Conservation (phyloP, 129 eudicot species). For the Erigeron canadensis region DNA sequence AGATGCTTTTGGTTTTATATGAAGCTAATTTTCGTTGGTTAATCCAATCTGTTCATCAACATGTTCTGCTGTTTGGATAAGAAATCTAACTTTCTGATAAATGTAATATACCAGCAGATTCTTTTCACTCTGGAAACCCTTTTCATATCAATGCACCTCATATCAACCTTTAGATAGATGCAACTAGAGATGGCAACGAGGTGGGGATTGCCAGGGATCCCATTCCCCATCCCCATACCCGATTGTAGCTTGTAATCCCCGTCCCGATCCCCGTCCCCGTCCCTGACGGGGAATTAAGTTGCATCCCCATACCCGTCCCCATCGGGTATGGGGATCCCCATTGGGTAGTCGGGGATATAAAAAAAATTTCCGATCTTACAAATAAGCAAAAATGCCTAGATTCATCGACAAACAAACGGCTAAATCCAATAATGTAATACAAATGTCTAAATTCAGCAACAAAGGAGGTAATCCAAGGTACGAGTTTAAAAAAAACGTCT, state of each 20-base stretch:
- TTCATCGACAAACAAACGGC: background rate
- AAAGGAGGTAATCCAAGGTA: too few species aligned
- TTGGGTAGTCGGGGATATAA: background rate
- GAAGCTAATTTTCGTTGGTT: too few species aligned
- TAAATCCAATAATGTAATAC: background rate
- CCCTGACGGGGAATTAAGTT: background rate
- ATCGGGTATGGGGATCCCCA: background rate
- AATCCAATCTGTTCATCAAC: too few species aligned
- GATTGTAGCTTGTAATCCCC: background rate
- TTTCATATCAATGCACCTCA: too few species aligned
- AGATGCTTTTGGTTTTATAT: too few species aligned
- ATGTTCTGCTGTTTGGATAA: too few species aligned
- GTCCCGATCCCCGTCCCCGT: background rate
- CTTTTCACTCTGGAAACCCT: too few species aligned
- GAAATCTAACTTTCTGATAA: too few species aligned
- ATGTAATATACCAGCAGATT: too few species aligned
- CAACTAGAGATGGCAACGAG: background rate
- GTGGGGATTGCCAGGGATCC: background rate
- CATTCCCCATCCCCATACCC: background rate
- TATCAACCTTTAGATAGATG: too few species aligned
- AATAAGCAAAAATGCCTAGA: background rate
- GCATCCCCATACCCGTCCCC: background rate
- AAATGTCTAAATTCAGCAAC: too few species aligned
- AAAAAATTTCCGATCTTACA: background rate
- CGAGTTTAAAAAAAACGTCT: too few species aligned